Conservation (phyloP, 1,284 basidiomycete species). For the Abortiporus biennis region DNA sequence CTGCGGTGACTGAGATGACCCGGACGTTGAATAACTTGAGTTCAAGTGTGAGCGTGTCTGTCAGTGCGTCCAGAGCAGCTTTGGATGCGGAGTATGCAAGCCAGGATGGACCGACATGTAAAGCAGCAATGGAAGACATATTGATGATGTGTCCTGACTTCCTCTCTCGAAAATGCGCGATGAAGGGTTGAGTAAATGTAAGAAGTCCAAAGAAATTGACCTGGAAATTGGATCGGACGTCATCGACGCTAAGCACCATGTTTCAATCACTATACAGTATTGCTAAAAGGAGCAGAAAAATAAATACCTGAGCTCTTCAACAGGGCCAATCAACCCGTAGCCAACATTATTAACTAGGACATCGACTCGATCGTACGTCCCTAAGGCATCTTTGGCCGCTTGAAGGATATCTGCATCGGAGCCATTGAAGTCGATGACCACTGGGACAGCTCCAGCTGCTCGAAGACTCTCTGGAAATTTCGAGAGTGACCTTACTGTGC, state of each 20-base stretch:
- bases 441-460: no score
- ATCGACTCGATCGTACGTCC: constrained; percentile 15
- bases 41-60: constrained; percentile 23
- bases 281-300: constrained; percentile 3
- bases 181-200: constrained; percentile 24
- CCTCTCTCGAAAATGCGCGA: constrained; percentile 21
- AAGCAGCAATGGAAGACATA: constrained; percentile 17
- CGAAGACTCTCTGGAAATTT: no score
- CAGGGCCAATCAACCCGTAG: constrained; percentile 17
- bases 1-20: constrained; percentile 22
- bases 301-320: constrained; percentile 24
- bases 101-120: constrained; percentile 13
- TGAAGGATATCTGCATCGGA: no score
- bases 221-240: no score
- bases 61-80: constrained; percentile 23
- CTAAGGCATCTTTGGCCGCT: constrained; percentile 14
- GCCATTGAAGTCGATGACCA: no score
- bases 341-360: constrained; percentile 22
- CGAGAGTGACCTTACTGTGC: no score
- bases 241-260: no score
- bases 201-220: constrained; percentile 27
- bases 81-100: constrained; percentile 24
- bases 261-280: no score
- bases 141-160: constrained; percentile 23
- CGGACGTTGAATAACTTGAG: constrained; percentile 22